Conservation (phyloP, 2,329 filamentous ascomycete genomes). For the Hyphodiscus sp. region DNA sequence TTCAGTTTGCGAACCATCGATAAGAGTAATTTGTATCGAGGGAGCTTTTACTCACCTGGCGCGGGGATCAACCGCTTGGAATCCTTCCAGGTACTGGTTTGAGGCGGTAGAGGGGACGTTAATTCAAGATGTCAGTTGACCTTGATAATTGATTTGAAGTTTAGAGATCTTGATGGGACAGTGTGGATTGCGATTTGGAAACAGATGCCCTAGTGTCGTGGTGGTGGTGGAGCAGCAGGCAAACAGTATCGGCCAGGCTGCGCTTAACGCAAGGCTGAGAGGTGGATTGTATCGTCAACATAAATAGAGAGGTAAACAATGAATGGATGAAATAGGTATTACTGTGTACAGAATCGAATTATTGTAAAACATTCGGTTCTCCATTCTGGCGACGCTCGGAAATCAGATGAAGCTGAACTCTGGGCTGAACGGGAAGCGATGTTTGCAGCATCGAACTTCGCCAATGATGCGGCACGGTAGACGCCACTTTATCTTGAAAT, state of each 20-base stretch:
- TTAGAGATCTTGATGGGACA: not conserved
- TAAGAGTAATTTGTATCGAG: not conserved
- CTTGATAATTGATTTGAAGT: not conserved
- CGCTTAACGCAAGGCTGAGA: slow-evolving; percentile 11
- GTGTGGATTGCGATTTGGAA: not conserved
- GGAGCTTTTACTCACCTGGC: not conserved
- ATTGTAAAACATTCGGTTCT: not conserved
- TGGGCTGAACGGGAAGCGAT: not conserved
- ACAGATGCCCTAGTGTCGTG: no score
- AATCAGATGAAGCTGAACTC: not conserved
- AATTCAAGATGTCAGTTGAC: not conserved
- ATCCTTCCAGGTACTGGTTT: not conserved
- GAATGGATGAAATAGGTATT: not conserved
- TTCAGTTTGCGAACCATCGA: not conserved
- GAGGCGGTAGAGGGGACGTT: not conserved
- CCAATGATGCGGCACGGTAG: not conserved
- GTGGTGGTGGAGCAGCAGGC: not conserved
- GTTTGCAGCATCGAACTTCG: not conserved
- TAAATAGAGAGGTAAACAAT: not conserved
- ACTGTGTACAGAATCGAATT: not conserved
- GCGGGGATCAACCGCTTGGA: not conserved
- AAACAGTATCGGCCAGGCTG: not conserved
- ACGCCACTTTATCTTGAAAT: not conserved
- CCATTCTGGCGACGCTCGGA: not conserved
- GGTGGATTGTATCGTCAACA: slow-evolving; percentile 6